Base-by-base conservation (phyloP, 2,329 filamentous ascomycete species). In the Nannizziopsis arthrosporioides region DNA sequence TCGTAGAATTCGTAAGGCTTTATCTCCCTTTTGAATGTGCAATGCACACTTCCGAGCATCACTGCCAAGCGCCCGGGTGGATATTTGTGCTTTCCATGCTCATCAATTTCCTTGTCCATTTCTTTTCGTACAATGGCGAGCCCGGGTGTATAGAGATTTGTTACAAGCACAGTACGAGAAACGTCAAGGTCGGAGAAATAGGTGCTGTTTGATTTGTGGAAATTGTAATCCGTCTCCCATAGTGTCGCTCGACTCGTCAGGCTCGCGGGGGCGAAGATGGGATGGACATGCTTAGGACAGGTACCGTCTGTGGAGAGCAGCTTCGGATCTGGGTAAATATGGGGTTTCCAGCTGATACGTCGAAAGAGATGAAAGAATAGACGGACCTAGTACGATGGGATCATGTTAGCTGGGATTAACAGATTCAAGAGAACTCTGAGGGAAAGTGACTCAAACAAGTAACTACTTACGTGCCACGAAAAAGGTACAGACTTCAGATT, bases 171-270 rank as follows among this genome's bases (percentile, higher is more conserved):
- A 0, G 84, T 84, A 49, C 92, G 84, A 35, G 83, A 80, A 51
- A 90, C 77, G 66, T 94, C 88, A 55, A 93, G 79, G 65, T 94
- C 87, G 55, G 80, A 73, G 62, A 94, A 94, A 71, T 93, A 94
- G 27, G 88, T 94, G 57, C 77, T 80, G 69, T 88, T 86, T 53
- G 81, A 81, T 63, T 89, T 88, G 73, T 90, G 84, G 38, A 87
- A 61, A 68, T 92, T 90, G 70, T 88, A 87, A 68, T 94, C 89
- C 58, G 82, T 86, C 67, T 94, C 87, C 56, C 84, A 74, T 47
- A 84, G 68, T 1, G 84, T 77, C 11, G 82, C 77, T 59, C 80
- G 78, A 5, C 82, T 78, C 35, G 73, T 70, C 12, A 81, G 79
- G 50, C 85, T 79, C 44, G 84, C 68, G 42, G 84, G 81, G 42